Base-by-base conservation (phyloP, 2,329 filamentous ascomycete genomes). In the Thelonectria blattea region DNA sequence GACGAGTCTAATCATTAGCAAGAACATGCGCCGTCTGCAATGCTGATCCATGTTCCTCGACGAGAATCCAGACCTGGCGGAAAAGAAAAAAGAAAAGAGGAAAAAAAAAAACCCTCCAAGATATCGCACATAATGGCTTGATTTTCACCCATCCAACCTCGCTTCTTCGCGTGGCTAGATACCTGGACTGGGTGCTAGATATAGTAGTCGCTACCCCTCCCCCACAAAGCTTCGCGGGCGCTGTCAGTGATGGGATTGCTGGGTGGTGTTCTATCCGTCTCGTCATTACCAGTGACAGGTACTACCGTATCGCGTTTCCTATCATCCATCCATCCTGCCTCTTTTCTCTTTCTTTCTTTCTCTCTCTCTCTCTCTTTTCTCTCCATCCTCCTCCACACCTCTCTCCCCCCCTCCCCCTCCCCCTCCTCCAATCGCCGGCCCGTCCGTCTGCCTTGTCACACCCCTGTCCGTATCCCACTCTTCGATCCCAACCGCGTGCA, bases 401-500 rank as follows among this genome's bases (percentile, higher is more conserved):
- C 57, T 47, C 32, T 48, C 45, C 39, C 39, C 32, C 22, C 45
- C 46, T 32, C 15, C 42, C 15, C 10, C n/a, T 22, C 14, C 14
- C 37, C 32, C 37, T 46, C 53, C 47, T 56, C 58, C 58, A 60
- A 60, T 56, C 52, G 48, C 52, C 27, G 24, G 34, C 42, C 52
- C 15, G 32, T 41, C 57, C 24, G 48, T 24, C 53, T 56, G 14
- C 57, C 32, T 32, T 27, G 22, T 7, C 45, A 30, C 37, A 15
- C 52, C 57, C 57, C 57, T 56, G 52, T 51, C 57, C 18, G 27
- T 42, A 60, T 52, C 47, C 58, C 47, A 60, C 58, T 32, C 45
- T 34, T 39, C 43, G 42, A 43, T 41, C 49, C 49, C 32, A 37
- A 37, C 51, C 51, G 27, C 34, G 49, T 45, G 53, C 52, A 55